Conservation (phyloP, 179 eudicot genomes). For the Camellia oleifera region DNA sequence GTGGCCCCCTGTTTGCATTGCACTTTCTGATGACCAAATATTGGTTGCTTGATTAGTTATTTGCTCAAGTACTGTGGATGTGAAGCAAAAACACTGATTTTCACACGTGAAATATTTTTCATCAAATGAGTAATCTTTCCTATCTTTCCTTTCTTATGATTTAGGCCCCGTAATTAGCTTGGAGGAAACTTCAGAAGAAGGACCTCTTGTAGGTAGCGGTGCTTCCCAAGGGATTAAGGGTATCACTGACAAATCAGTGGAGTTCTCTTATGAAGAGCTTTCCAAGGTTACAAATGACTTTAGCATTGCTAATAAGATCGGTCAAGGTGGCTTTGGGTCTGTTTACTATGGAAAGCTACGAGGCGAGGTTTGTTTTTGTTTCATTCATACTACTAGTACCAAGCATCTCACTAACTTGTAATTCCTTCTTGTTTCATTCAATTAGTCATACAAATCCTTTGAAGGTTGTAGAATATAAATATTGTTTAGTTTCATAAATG, state of each 20-base stretch:
- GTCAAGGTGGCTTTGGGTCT: conserved; percentile 72
- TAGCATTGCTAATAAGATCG: conserved; percentile 58
- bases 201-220: conserved; percentile 12
- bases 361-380: conserved; percentile 42
- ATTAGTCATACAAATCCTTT: neutral
- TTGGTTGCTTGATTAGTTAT: neutral
- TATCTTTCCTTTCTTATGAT: neutral
- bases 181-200: conserved; percentile 21
- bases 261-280: conserved; percentile 63
- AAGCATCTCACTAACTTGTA: neutral
- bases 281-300: conserved; percentile 57
- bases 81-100: neutral
- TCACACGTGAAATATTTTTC: too few species aligned
- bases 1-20: too few species aligned
- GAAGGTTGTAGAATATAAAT: neutral
- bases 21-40: neutral
- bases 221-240: conserved; percentile 12
- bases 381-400: neutral
- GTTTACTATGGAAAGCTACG: conserved; percentile 67
- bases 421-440: neutral
- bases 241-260: conserved; percentile 30
- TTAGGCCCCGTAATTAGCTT: conserved; percentile 1
- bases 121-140: too few species aligned
- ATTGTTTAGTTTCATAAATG: neutral
- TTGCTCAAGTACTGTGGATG: conserved; percentile 1